Base-by-base conservation (phyloP, 306 rosid species). In the Acmispon strigosus region DNA sequence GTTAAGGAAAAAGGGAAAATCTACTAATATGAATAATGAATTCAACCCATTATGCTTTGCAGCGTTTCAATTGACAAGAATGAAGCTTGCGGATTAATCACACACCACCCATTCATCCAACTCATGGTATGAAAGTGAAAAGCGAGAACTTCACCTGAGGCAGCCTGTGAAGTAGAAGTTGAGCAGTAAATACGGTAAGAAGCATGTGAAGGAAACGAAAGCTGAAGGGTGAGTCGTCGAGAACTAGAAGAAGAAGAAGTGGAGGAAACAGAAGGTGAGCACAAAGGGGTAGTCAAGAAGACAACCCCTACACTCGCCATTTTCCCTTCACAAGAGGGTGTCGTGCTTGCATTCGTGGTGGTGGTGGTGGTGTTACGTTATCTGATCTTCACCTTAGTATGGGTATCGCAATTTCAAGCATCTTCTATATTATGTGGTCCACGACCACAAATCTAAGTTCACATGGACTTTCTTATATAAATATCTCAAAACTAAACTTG, bases 151-250 rank as follows among this genome's bases (percentile, higher is more conserved):
- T 76, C 14, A 80, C 84, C 84, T 70, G 76, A 62, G 34, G 56
- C 12, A 68, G 49, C 77, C 65, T 76, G 52, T 36, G 76, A 61
- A 53, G 64, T 16, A 51, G 81, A 81, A 81, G 42, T 27, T 41
- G 85, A 81, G 56, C 68, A 66, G 51, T 22, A 76, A 60, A 76
- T 66, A 19, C 55, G 74, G 10, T 45, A 34, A 70, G 58, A 19
- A 2, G 56, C n/a, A 47, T 24, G 51, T 15, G 56, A 22, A n/a
- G 10, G 66, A 73, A 34, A 0, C 1, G 24, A 27, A 45, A 66
- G 66, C 8, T 18, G 42, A 37, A 36, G 51, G 20, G 36, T 11
- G 1, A 16, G 58, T 52, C 14, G 63, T 18, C 8, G 3, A 18
- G 27, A 29, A 29, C 2, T 7, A n/a, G 43, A 2, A 49, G 51